phyloP scores from a whole-genome alignment of 2,329 filamentous ascomycete genomes.

The Penicillium nordicum region DNA sequence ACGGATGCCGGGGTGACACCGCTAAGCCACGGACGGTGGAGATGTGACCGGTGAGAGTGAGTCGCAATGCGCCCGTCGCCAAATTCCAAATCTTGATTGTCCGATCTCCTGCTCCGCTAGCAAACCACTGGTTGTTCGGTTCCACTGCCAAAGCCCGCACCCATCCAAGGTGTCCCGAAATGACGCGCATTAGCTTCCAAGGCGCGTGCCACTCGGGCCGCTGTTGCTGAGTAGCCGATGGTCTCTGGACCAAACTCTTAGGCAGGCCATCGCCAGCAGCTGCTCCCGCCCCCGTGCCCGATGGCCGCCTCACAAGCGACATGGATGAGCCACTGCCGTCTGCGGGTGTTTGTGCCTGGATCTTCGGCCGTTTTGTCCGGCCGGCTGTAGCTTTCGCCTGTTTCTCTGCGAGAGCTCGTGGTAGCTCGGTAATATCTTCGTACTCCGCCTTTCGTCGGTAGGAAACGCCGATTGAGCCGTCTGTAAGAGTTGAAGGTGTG shows the following conservation, averaged over 20 bases:
- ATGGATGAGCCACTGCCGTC: constrained; percentile 50
- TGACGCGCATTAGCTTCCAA: constrained; percentile 97
- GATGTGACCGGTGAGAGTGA: constrained; percentile 92
- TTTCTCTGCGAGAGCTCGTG: constrained; percentile 73
- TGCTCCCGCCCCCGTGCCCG: constrained; percentile 25
- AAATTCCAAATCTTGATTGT: constrained; percentile 99
- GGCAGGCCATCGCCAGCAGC: constrained; percentile 48
- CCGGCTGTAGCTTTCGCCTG: constrained; percentile 65
- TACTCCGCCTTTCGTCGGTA: constrained; percentile 63
- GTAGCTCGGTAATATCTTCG: constrained; percentile 70
- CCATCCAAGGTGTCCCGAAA: constrained; percentile 95
- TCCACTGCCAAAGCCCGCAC: constrained; percentile 86
- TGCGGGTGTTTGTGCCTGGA: constrained; percentile 51
- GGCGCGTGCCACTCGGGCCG: constrained; percentile 95
- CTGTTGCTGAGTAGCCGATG: constrained; percentile 60
- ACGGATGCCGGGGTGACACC: constrained; percentile 88
- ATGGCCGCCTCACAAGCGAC: constrained; percentile 51
- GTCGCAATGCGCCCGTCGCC: constrained; percentile 74
- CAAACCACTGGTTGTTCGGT: constrained; percentile 97
- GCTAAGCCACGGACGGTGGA: constrained; percentile 89
- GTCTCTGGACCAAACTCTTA: constrained; percentile 60
- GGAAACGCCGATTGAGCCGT: constrained; percentile 43
- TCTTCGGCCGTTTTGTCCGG: constrained; percentile 61
- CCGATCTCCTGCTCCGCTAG: constrained; percentile 87
- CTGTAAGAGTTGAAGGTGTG: constrained; percentile 42